Base-by-base conservation (phyloP, 1,139 yeast species). In the Suhomyces bolitotheri region DNA sequence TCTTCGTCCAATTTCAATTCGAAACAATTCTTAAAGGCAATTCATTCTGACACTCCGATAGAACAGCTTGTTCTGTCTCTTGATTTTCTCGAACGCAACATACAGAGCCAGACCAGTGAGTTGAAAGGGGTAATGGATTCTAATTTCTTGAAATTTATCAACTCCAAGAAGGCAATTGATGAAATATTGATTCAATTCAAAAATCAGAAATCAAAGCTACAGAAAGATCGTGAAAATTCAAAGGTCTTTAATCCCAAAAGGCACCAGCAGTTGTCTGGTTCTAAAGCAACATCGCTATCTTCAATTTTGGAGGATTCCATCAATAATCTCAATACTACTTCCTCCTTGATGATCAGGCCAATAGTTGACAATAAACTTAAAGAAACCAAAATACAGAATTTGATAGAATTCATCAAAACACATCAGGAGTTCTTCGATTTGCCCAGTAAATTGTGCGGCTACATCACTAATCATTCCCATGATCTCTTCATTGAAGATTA, bases 1-100 rank as follows among this genome's bases (percentile, higher is more conserved):
- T 79, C 84, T 22, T 82, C 89, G 3, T 82, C 85, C 44, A 65
- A 73, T 28, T 90, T 90, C 65, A 79, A 82, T 47, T 79, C 95
- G 3, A 76, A 78, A 39, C 68, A 73, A 38, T 90, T 82, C 54
- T 62, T 90, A 44, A 75, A 82, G 21, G 76, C 79, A 9, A 72
- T 89, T 4, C 96, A 89, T 54, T 67, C 73, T 8, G 80, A 80
- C 28, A 84, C 89, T 22, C 71, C 90, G 1, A 80, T 82, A 37
- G 77, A 76, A 13, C 78, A 82, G 25, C 66, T 89, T 45, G 64
- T 71, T 20, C 54, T 62, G 7, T 78, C 88, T 2, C 66, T 88
- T 39, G 71, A 66, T 24, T 70, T 62, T 33, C 65, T 90, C 39
- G 89, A 87, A 46, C 54, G 60, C 19, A 76, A 79, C 19, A 78